A percentile compares a stretch with the other conserved stretches of the same genome.
phyloP scores from a whole-genome alignment of 2,329 filamentous ascomycete species.

The Apiospora pterosperma region DNA sequence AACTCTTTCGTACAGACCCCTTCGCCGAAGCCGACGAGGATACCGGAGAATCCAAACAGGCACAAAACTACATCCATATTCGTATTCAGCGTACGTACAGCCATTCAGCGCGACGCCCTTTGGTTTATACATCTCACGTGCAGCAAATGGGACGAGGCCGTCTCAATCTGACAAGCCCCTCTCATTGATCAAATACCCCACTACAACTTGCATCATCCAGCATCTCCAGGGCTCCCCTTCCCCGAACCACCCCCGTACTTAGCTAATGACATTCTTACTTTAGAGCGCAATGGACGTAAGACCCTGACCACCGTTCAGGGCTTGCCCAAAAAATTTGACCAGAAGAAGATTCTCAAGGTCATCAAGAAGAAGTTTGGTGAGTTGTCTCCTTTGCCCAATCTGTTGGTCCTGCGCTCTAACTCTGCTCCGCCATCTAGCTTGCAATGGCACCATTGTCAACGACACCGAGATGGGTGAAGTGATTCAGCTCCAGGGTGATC shows the following conservation, averaged over 20 bases:
- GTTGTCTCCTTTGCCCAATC: conserved; percentile 23
- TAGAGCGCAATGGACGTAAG: conserved; percentile 99
- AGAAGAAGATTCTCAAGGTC: conserved; percentile 99
- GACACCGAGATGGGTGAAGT: conserved; percentile 98
- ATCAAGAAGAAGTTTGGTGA: conserved; percentile 99
- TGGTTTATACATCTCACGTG: conserved; percentile 3
- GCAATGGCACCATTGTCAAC: conserved; percentile 99
- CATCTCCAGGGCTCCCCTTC: neutral
- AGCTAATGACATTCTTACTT: conserved; percentile 35
- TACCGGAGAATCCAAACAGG: conserved; percentile 90
- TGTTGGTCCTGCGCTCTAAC: neutral
- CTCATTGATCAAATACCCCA: neutral
- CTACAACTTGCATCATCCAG: conserved; percentile 1
- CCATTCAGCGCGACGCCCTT: conserved; percentile 8
- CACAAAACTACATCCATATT: conserved; percentile 98
- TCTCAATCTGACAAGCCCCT: neutral
- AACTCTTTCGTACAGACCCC: conserved; percentile 66
- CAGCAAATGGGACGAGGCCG: neutral
- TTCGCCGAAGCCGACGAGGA: conserved; percentile 99
- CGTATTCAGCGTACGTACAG: conserved; percentile 88
- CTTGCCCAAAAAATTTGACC: conserved; percentile 97
- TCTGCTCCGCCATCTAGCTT: conserved; percentile 53
- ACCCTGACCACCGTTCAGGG: conserved; percentile 99
- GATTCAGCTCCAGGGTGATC: conserved; percentile 98
- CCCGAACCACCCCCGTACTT: neutral